Conservation (phyloP, 768 basidiomycete species). For the Mycena haematopus region DNA sequence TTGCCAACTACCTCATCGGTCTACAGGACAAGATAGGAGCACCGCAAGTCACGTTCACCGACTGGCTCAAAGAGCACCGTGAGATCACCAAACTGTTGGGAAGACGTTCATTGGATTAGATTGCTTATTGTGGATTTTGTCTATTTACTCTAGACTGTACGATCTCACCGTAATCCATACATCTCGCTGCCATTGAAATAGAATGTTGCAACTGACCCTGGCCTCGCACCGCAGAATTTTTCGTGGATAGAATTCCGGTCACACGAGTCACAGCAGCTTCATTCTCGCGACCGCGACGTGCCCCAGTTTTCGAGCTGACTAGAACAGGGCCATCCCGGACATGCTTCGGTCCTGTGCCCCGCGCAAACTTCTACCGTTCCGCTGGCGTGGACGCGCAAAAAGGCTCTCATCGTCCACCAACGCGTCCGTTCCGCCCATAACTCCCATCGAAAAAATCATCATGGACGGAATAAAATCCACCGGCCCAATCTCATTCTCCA, state of each 20-base stretch:
- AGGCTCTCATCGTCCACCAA: not conserved
- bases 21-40: constrained; percentile 45
- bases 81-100: constrained; percentile 82
- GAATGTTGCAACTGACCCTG: too few relatives aligned
- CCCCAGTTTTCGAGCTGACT: too few relatives aligned
- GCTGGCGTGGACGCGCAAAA: constrained; percentile 1
- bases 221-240: too few relatives aligned
- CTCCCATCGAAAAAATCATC: constrained; percentile 26
- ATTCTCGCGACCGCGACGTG: too few relatives aligned
- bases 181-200: too few relatives aligned
- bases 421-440: constrained; percentile 6
- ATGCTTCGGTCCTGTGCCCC: constrained; percentile 12
- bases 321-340: too few relatives aligned
- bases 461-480: constrained; percentile 48
- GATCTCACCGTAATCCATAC: not conserved
- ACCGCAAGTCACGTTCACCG: constrained; percentile 66
- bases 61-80: constrained; percentile 82
- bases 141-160: not conserved
- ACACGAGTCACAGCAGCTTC: too few relatives aligned
- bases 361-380: not conserved
- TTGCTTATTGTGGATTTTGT: not conserved
- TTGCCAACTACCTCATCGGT: constrained; percentile 95
- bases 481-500: constrained; percentile 87
- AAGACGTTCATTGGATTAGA: constrained; percentile 71
- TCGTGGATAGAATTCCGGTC: too few relatives aligned